These are phyloP conservation scores for Spathaspora gorwiae DNA, from an alignment of 805 yeast species.

Conservation along the genomic window DNA sequence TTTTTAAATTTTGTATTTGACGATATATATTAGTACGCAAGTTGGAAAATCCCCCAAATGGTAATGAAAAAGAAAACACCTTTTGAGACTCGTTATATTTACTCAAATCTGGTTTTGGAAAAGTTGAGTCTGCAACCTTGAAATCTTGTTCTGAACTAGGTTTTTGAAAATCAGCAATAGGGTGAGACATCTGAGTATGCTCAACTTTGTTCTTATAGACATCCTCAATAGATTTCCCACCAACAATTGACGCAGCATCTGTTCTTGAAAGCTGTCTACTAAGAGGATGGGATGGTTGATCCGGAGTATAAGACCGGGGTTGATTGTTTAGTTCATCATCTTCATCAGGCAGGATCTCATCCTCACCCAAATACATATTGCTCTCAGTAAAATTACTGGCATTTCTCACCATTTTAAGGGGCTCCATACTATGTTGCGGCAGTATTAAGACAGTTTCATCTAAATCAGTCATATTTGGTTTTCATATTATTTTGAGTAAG, in stretches of 20 bases:
- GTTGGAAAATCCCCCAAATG: conserved; percentile 45
- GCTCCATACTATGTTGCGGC: conserved; percentile 8
- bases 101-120: conserved; percentile 23
- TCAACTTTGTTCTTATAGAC: neutral
- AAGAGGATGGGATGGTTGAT: neutral
- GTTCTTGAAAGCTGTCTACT: conserved; percentile 14
- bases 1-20: conserved; percentile 14
- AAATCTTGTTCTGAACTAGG: conserved; percentile 13
- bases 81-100: conserved; percentile 22
- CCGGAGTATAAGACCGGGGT: neutral
- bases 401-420: neutral
- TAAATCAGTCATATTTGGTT: neutral
- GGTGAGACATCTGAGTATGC: conserved; percentile 6
- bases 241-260: conserved; percentile 47
- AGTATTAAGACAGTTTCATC: conserved; percentile 1
- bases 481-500: too few relatives aligned
- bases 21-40: conserved; percentile 24
- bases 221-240: conserved; percentile 35
- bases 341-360: conserved; percentile 7
- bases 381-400: neutral
- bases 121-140: conserved; percentile 23
- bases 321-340: conserved; percentile 1
- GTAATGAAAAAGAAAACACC: conserved; percentile 55
- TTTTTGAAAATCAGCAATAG: conserved; percentile 11
- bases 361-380: conserved; percentile 2